Evolutionary conservation across 2,329 filamentous ascomycete genomes (phyloP).

Genomic region (Epichloe bromicola): DNA sequence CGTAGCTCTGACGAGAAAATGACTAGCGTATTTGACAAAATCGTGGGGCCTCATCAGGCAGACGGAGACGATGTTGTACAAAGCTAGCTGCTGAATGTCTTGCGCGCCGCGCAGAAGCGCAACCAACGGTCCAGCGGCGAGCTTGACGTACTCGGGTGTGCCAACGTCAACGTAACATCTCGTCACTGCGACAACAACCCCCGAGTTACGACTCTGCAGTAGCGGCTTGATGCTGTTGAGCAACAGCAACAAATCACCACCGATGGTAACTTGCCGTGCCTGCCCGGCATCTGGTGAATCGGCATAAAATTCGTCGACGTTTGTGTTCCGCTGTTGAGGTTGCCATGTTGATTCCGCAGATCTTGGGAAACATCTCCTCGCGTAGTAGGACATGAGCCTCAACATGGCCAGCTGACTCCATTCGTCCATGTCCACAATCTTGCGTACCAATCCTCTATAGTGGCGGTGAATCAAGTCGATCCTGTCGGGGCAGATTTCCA

Average conservation of each 20-base stretch:
- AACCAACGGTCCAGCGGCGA: slow-evolving; percentile 70
- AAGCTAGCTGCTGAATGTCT: slow-evolving; percentile 78
- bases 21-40: slow-evolving; percentile 81
- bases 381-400: slow-evolving; percentile 70
- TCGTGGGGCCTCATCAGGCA: slow-evolving; percentile 60
- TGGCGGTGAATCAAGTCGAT: slow-evolving; percentile 84
- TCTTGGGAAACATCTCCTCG: slow-evolving; percentile 74
- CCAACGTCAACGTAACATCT: slow-evolving; percentile 78
- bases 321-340: slow-evolving; percentile 17
- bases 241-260: slow-evolving; percentile 72
- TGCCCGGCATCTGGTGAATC: slow-evolving; percentile 37
- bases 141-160: slow-evolving; percentile 60
- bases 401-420: slow-evolving; percentile 87
- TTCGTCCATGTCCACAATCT: slow-evolving; percentile 97
- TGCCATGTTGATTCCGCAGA: slow-evolving; percentile 44
- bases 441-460: slow-evolving; percentile 73
- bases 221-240: slow-evolving; percentile 71
- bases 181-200: slow-evolving; percentile 77
- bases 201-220: slow-evolving; percentile 87
- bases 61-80: slow-evolving; percentile 93
- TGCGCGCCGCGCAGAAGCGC: slow-evolving; percentile 72
- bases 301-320: slow-evolving; percentile 69
- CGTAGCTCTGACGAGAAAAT: slow-evolving; percentile 73
- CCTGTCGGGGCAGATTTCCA: slow-evolving; percentile 78
- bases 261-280: slow-evolving; percentile 44